Conservation (phyloP, 1,284 basidiomycete genomes). For the Volvariella volvacea region DNA sequence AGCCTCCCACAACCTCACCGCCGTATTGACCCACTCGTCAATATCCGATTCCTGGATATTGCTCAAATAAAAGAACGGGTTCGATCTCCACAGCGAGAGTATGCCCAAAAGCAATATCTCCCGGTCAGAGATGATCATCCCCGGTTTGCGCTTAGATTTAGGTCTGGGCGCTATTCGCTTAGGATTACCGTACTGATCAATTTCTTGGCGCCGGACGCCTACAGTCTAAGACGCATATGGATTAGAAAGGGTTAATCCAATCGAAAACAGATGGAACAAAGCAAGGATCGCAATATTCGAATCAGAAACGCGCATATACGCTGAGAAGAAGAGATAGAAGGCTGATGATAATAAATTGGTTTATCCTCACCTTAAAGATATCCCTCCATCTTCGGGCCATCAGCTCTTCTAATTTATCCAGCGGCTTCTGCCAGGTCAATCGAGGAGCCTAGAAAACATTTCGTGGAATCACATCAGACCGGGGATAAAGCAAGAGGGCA, state of each 20-base stretch:
- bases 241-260: slow-evolving; percentile 4
- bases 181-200: slow-evolving; percentile 47
- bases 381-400: slow-evolving; percentile 43
- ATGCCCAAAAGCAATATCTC: slow-evolving; percentile 63
- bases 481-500: background rate
- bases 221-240: slow-evolving; percentile 30
- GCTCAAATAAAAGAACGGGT: slow-evolving; percentile 44
- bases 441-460: slow-evolving; percentile 35
- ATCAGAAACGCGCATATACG: background rate
- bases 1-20: slow-evolving; percentile 51
- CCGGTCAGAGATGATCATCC: slow-evolving; percentile 55
- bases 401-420: slow-evolving; percentile 38
- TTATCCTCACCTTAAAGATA: slow-evolving; percentile 47
- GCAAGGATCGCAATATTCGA: too few relatives aligned
- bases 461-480: background rate
- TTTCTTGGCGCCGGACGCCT: slow-evolving; percentile 44
- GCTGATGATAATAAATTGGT: slow-evolving; percentile 5
- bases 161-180: slow-evolving; percentile 52
- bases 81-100: slow-evolving; percentile 59
- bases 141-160: slow-evolving; percentile 46
- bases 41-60: slow-evolving; percentile 25
- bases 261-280: too few relatives aligned
- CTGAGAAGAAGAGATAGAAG: background rate
- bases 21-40: slow-evolving; percentile 37
- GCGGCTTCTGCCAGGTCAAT: slow-evolving; percentile 51